phyloP scores from a whole-genome alignment of 805 yeast genomes.

The Wickerhamiella australiensis region DNA sequence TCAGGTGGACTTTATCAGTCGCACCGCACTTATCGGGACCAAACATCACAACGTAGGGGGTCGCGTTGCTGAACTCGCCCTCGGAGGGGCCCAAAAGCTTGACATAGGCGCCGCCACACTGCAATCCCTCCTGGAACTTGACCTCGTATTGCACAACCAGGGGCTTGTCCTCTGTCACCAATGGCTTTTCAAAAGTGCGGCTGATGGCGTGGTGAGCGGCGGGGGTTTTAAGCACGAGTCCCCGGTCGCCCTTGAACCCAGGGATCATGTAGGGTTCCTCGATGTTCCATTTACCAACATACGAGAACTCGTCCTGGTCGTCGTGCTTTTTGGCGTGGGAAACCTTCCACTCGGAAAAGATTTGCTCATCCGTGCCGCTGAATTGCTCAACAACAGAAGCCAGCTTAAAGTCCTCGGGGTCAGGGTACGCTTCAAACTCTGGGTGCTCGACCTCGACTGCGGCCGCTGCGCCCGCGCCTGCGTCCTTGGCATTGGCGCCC shows the following conservation, averaged over 20 bases:
- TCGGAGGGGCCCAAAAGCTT: conserved; percentile 47
- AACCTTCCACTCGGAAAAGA: conserved; percentile 39
- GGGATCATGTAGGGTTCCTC: conserved; percentile 49
- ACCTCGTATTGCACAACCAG: conserved; percentile 84
- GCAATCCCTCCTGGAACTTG: conserved; percentile 63
- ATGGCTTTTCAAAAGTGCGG: conserved; percentile 42
- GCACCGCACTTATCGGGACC: conserved; percentile 90
- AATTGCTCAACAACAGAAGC: conserved; percentile 27
- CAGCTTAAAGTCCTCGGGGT: conserved; percentile 17
- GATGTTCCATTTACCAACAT: conserved; percentile 64
- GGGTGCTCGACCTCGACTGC: conserved; percentile 20
- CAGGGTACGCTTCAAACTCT: conserved; percentile 22
- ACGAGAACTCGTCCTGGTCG: conserved; percentile 42
- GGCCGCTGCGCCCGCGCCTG: background rate
- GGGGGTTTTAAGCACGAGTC: conserved; percentile 60
- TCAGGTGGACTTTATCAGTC: conserved; percentile 68
- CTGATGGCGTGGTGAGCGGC: conserved; percentile 80
- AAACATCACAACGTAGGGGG: conserved; percentile 80
- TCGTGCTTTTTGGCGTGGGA: conserved; percentile 36
- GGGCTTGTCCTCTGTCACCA: conserved; percentile 50
- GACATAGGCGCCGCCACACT: conserved; percentile 84
- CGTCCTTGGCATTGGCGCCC: background rate
- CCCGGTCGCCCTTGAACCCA: conserved; percentile 55
- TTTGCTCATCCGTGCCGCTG: conserved; percentile 27
- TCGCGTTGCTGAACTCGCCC: conserved; percentile 44